Conservation (phyloP, 305 asterid genomes). For the Fraxinus paxiana region DNA sequence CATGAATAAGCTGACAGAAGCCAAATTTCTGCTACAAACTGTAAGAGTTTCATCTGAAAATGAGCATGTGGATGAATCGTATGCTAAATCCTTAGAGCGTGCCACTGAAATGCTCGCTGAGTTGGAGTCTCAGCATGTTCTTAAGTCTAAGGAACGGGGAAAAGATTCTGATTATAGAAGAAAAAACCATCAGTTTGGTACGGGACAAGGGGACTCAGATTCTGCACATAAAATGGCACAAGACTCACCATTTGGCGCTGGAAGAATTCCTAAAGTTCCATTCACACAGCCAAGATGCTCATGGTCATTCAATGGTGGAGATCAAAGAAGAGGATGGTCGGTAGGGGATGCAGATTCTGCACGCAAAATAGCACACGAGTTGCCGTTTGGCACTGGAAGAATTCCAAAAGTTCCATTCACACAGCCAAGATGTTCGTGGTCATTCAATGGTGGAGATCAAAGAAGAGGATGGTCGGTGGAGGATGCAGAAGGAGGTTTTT, state of each 20-base stretch:
- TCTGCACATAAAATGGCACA: conserved; percentile 10
- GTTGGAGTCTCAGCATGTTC: conserved; percentile 39
- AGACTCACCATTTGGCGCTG: conserved; percentile 16
- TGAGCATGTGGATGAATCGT: conserved; percentile 49
- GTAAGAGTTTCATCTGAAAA: conserved; percentile 38
- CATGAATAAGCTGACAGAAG: conserved; percentile 66
- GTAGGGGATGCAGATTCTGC: neutral
- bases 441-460: conserved; percentile 23
- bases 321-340: neutral
- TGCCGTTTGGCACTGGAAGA: conserved; percentile 16
- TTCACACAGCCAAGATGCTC: conserved; percentile 39
- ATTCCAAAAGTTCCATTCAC: conserved; percentile 40
- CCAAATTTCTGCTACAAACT: conserved; percentile 70
- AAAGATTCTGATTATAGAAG: conserved; percentile 22
- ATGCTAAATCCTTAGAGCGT: conserved; percentile 64
- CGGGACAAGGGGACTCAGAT: conserved; percentile 3
- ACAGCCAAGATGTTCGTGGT: conserved; percentile 38
- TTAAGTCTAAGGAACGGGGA: conserved; percentile 24
- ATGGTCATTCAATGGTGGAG: neutral
- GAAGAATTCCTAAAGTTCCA: conserved; percentile 34
- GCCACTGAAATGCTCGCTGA: conserved; percentile 63
- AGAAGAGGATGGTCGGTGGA: conserved; percentile 25
- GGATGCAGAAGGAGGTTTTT: conserved; percentile 25
- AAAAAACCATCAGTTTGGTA: conserved; percentile 4
- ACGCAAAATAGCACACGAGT: conserved; percentile 10